Conservation (phyloP, 163 green algal genomes). For the Chlorella variabilis region DNA sequence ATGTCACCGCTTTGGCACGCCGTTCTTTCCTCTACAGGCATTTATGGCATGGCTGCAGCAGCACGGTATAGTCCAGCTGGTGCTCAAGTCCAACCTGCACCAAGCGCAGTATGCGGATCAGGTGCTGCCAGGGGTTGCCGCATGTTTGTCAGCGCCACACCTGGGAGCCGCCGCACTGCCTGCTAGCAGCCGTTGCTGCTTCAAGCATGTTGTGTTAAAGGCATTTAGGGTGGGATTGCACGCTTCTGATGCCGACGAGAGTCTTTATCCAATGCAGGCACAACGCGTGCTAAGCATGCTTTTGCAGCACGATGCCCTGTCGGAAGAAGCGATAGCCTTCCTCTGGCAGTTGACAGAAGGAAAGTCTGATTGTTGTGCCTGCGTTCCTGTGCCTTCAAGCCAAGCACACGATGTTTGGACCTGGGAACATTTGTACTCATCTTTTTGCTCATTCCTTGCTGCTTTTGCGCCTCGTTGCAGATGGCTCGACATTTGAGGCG, state of each 20-base stretch:
- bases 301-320: slow-evolving; percentile 52
- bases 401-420: neutral
- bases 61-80: slow-evolving; percentile 63
- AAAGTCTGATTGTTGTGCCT: neutral
- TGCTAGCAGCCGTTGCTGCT: no score
- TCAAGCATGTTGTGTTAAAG: no score
- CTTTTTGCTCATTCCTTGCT: no score
- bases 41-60: slow-evolving; percentile 67
- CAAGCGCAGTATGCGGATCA: slow-evolving; percentile 81
- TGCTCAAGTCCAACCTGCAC: slow-evolving; percentile 81
- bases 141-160: no score
- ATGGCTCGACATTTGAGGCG: slow-evolving; percentile 77
- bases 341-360: slow-evolving; percentile 77
- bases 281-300: slow-evolving; percentile 59
- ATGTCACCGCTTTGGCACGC: no score
- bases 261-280: slow-evolving; percentile 29
- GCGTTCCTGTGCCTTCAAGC: neutral
- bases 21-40: no score
- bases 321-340: slow-evolving; percentile 72
- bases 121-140: no score
- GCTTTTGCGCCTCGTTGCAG: no score
- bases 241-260: neutral
- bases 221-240: neutral
- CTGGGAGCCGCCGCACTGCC: no score
- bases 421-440: no score